A percentile compares a stretch with the other conserved stretches of the same genome.
phyloP scores from a whole-genome alignment of 1,139 yeast genomes.

The Diutina catenulata region DNA sequence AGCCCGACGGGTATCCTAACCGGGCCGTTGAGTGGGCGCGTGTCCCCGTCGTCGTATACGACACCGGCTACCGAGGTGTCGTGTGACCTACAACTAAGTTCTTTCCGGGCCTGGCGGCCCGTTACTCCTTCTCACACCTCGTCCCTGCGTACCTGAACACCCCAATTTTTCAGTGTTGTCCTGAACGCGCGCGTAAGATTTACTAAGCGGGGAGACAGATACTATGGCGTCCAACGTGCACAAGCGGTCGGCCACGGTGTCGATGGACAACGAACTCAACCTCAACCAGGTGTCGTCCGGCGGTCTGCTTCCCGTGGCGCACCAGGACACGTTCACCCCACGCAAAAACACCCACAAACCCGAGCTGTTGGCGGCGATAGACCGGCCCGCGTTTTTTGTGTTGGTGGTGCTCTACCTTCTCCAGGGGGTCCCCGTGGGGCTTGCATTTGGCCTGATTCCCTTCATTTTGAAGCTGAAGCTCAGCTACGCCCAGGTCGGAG shows the following conservation, averaged over 20 bases:
- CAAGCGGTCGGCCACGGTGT: constrained; percentile 3
- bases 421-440: constrained; percentile 93
- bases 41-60: too few species aligned
- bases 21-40: too few species aligned
- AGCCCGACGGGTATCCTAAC: too few species aligned
- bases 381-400: constrained; percentile 43
- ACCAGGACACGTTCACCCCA: neutral
- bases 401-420: constrained; percentile 64
- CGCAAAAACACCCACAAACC: neutral
- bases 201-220: neutral
- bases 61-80: too few species aligned
- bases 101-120: too few species aligned
- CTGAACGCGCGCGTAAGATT: too few species aligned
- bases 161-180: too few species aligned
- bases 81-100: too few species aligned
- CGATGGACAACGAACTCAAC: neutral
- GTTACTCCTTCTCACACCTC: too few species aligned
- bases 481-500: constrained; percentile 82
- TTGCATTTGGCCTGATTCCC: constrained; percentile 94
- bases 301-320: neutral
- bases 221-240: constrained; percentile 3
- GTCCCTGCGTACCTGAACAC: too few species aligned
- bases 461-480: constrained; percentile 72
- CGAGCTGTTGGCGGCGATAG: neutral
- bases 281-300: neutral